Percentiles rank a stretch among this genome's conserved stretches.
These are phyloP conservation scores for Clonostachys chloroleuca DNA, from an alignment of 2,329 filamentous ascomycete species.

Conservation along the genomic window DNA sequence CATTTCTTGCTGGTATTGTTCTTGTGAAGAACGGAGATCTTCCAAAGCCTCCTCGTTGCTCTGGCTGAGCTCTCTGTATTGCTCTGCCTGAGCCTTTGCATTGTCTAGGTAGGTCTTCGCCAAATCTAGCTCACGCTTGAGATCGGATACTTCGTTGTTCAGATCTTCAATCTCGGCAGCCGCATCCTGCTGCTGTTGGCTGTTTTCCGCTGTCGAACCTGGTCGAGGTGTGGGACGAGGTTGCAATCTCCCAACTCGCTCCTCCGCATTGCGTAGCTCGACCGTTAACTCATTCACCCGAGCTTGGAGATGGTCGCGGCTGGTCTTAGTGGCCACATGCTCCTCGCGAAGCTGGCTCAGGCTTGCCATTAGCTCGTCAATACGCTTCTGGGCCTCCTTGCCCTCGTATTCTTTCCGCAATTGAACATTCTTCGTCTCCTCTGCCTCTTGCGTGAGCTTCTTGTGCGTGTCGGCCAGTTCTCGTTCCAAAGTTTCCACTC, in stretches of 20 bases:
- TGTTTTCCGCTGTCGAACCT: constrained; percentile 32
- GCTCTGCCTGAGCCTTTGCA: constrained; percentile 75
- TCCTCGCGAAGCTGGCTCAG: constrained; percentile 82
- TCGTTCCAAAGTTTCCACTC: constrained; percentile 72
- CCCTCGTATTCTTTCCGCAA: constrained; percentile 87
- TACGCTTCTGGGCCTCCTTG: constrained; percentile 82
- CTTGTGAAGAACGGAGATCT: constrained; percentile 73
- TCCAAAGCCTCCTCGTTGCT: constrained; percentile 82
- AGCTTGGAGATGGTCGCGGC: constrained; percentile 81
- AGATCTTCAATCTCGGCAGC: constrained; percentile 73
- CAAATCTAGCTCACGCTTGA: constrained; percentile 83
- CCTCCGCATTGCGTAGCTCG: constrained; percentile 84
- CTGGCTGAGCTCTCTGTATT: constrained; percentile 86
- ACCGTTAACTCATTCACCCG: constrained; percentile 86
- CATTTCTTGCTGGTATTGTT: constrained; percentile 84
- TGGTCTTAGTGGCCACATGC: constrained; percentile 79
- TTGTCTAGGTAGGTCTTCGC: constrained; percentile 76
- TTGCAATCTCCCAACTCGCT: constrained; percentile 77
- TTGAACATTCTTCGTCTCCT: constrained; percentile 78
- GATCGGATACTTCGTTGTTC: constrained; percentile 75
- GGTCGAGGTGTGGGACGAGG: constrained; percentile 68
- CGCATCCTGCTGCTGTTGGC: constrained; percentile 40
- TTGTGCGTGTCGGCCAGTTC: constrained; percentile 77
- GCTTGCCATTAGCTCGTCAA: constrained; percentile 83
- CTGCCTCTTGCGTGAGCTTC: constrained; percentile 76